A percentile compares a stretch with the other conserved stretches of the same genome.
Conservation (phyloP, 2,329 filamentous ascomycete genomes). For the Myotisia sp. region DNA sequence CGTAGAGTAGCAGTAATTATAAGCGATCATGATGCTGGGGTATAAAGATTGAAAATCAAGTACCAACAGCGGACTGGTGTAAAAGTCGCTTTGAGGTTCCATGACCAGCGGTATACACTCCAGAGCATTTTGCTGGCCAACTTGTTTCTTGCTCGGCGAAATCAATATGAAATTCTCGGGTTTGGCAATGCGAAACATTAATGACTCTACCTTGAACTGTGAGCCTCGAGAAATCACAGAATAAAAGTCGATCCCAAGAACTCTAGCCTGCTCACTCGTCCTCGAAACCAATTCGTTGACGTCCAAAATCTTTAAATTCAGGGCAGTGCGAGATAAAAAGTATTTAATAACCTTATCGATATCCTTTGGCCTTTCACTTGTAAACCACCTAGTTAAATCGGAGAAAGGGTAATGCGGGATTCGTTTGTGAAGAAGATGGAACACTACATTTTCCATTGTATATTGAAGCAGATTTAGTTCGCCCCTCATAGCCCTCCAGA, state of each 20-base stretch:
- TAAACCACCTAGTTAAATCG: slow-evolving; percentile 72
- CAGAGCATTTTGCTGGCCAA: slow-evolving; percentile 82
- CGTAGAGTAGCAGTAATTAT: slow-evolving; percentile 98
- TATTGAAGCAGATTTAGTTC: slow-evolving; percentile 87
- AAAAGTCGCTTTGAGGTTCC: slow-evolving; percentile 93
- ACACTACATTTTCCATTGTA: slow-evolving; percentile 89
- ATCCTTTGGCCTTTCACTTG: slow-evolving; percentile 51
- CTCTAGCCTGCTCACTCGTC: slow-evolving; percentile 83
- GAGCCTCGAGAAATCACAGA: slow-evolving; percentile 90
- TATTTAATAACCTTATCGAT: slow-evolving; percentile 64
- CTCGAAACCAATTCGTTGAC: slow-evolving; percentile 75
- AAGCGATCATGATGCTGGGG: slow-evolving; percentile 96
- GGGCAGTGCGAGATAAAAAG: slow-evolving; percentile 57
- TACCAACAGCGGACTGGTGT: slow-evolving; percentile 75
- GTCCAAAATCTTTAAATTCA: slow-evolving; percentile 84
- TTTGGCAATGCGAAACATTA: slow-evolving; percentile 98
- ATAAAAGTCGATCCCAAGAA: slow-evolving; percentile 91
- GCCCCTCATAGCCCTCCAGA: slow-evolving; percentile 91
- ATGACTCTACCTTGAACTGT: slow-evolving; percentile 95
- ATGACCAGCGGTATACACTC: slow-evolving; percentile 92
- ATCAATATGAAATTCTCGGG: slow-evolving; percentile 86
- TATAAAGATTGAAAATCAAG: slow-evolving; percentile 95
- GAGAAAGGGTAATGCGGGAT: slow-evolving; percentile 76
- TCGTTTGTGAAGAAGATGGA: slow-evolving; percentile 73
- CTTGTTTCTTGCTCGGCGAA: slow-evolving; percentile 81